These are phyloP conservation scores for Ascochyta rabiei DNA, from an alignment of 2,329 filamentous ascomycete genomes.

Conservation along the genomic window DNA sequence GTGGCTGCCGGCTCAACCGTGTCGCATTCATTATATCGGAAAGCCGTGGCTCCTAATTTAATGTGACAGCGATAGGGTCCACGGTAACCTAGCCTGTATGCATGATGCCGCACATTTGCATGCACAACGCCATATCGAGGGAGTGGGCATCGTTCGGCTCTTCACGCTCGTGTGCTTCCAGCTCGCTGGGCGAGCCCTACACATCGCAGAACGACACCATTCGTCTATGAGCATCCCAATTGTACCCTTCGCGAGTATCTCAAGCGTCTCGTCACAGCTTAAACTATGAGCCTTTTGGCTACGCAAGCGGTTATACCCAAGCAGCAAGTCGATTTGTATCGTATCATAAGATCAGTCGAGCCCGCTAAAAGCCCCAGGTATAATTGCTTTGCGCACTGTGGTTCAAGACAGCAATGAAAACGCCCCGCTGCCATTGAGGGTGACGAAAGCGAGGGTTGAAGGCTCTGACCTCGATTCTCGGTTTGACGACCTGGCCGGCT, in stretches of 20 bases:
- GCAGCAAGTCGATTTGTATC: background rate
- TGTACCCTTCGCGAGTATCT: background rate
- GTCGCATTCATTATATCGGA: background rate
- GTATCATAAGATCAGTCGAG: background rate
- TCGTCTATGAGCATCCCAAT: background rate
- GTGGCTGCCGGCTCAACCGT: background rate
- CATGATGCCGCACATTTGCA: slow-evolving; percentile 1
- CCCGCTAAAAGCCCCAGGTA: background rate
- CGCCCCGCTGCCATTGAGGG: background rate
- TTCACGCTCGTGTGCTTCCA: background rate
- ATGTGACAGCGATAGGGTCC: slow-evolving; percentile 3
- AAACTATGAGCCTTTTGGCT: background rate
- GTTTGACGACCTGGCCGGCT: background rate
- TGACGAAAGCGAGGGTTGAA: background rate
- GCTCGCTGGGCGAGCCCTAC: background rate
- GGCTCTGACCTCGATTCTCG: background rate
- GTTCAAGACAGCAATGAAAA: background rate
- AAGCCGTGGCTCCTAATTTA: background rate
- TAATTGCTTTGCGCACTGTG: slow-evolving; percentile 7
- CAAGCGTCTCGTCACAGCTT: background rate
- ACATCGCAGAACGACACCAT: background rate
- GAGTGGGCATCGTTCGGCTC: background rate
- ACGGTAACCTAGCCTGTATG: slow-evolving; percentile 1
- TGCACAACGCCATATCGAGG: background rate
- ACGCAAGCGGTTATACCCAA: background rate